Evolutionary conservation across 352 stramenopile species (phyloP).

Genomic region (Phytophthora podocarpi): DNA sequence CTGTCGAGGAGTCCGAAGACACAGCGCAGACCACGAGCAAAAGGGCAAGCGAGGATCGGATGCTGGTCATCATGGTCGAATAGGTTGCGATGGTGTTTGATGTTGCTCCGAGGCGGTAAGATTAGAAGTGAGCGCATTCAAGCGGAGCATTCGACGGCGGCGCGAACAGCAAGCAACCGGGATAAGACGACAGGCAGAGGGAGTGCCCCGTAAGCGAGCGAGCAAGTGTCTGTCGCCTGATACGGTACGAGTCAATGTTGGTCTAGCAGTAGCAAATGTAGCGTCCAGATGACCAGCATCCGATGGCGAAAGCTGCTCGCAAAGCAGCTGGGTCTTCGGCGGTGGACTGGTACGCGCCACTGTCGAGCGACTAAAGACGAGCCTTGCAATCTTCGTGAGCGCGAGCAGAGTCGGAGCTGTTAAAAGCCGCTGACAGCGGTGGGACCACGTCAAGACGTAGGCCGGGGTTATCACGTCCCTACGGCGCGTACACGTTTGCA

Average conservation of each 20-base stretch:
- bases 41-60: constrained; percentile 25
- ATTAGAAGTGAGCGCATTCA: constrained; percentile 17
- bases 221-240: constrained; percentile 15
- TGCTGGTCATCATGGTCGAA: constrained; percentile 25
- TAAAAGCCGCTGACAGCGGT: constrained; percentile 16
- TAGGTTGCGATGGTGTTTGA: background rate
- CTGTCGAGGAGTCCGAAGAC: constrained; percentile 14
- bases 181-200: constrained; percentile 37
- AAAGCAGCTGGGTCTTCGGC: constrained; percentile 26
- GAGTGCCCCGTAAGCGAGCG: constrained; percentile 9
- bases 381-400: constrained; percentile 18
- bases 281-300: constrained; percentile 19
- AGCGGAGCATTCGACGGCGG: background rate
- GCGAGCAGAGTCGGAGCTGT: constrained; percentile 1
- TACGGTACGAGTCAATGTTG: constrained; percentile 19
- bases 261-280: constrained; percentile 6
- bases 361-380: constrained; percentile 5
- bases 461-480: constrained; percentile 10
- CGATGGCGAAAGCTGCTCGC: constrained; percentile 18
- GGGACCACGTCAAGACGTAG: constrained; percentile 10
- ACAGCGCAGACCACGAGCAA: constrained; percentile 19
- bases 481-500: background rate
- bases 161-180: constrained; percentile 26
- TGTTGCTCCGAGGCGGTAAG: constrained; percentile 19
- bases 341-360: constrained; percentile 2